phyloP scores from a whole-genome alignment of 768 basidiomycete species.

The Xanthoconium stramineum region DNA sequence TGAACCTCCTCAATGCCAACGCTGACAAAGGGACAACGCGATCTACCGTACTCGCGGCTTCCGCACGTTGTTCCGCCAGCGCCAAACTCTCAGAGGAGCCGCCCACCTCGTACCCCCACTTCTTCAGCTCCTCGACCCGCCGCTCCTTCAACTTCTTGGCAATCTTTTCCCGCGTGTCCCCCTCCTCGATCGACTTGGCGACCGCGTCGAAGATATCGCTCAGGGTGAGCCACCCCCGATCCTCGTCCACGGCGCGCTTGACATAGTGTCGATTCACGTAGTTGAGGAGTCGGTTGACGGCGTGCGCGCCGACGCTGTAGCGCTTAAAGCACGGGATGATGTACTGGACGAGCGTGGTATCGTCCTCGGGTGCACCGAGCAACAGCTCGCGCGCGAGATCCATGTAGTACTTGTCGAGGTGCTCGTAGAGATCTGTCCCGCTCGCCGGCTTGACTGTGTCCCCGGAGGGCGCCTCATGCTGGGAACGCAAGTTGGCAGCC shows the following conservation, averaged over 20 bases:
- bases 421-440: slow-evolving; percentile 70
- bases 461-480: slow-evolving; percentile 20
- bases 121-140: slow-evolving; percentile 58
- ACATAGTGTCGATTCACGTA: slow-evolving; percentile 72
- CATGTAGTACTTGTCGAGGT: slow-evolving; percentile 68
- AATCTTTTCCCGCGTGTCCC: slow-evolving; percentile 58
- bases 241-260: slow-evolving; percentile 74
- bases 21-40: slow-evolving; percentile 63
- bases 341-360: slow-evolving; percentile 63
- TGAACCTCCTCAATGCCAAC: slow-evolving; percentile 67
- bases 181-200: slow-evolving; percentile 48
- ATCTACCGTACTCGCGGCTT: slow-evolving; percentile 67
- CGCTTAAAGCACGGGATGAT: slow-evolving; percentile 70
- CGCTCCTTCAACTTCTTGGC: slow-evolving; percentile 57
- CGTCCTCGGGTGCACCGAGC: slow-evolving; percentile 64
- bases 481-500: slow-evolving; percentile 29
- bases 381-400: slow-evolving; percentile 59
- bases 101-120: slow-evolving; percentile 65
- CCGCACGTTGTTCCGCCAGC: slow-evolving; percentile 65
- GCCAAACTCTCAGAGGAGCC: slow-evolving; percentile 46
- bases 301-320: slow-evolving; percentile 62
- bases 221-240: slow-evolving; percentile 72
- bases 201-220: slow-evolving; percentile 62
- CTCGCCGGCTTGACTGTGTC: slow-evolving; percentile 34
- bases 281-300: slow-evolving; percentile 70